A percentile compares a stretch with the other conserved stretches of the same genome.
phyloP scores from a whole-genome alignment of 352 stramenopile genomes.

The Globisporangium polare region DNA sequence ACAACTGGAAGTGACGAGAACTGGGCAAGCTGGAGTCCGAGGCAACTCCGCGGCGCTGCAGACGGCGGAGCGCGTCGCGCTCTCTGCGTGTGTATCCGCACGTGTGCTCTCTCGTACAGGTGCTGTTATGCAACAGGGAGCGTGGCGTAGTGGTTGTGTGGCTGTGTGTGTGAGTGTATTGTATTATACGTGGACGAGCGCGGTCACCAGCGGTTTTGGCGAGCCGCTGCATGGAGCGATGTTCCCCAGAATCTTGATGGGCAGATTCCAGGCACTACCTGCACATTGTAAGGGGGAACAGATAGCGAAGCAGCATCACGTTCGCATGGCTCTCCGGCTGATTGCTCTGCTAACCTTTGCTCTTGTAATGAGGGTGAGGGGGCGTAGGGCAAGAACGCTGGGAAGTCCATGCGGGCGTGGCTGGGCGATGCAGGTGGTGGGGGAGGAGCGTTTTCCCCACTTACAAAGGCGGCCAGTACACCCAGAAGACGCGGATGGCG shows the following conservation, averaged over 20 bases:
- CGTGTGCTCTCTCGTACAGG: background rate
- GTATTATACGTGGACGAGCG: slow-evolving; percentile 1
- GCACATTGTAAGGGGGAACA: slow-evolving; percentile 78
- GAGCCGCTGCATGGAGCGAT: slow-evolving; percentile 39
- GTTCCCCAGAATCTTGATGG: slow-evolving; percentile 83
- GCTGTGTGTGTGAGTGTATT: background rate
- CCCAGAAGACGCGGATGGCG: background rate
- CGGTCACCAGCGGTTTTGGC: slow-evolving; percentile 65
- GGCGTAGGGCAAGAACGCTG: background rate
- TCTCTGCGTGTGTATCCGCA: background rate
- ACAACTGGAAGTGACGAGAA: slow-evolving; percentile 72
- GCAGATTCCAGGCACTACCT: slow-evolving; percentile 70
- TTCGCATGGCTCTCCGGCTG: background rate
- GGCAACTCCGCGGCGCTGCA: slow-evolving; percentile 9
- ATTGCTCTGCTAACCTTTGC: background rate
- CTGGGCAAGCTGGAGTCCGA: slow-evolving; percentile 20
- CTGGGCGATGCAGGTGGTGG: slow-evolving; percentile 43
- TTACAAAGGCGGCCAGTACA: slow-evolving; percentile 77
- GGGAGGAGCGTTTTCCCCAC: slow-evolving; percentile 53
- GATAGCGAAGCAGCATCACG: slow-evolving; percentile 28
- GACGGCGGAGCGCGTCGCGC: slow-evolving; percentile 7
- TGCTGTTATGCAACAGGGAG: background rate
- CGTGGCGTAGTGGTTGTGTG: background rate
- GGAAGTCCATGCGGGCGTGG: background rate
- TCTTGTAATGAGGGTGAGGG: background rate